These are phyloP conservation scores for Tetragonia tetragonoides DNA, from an alignment of 148 eudicot genomes.

Conservation along the genomic window DNA sequence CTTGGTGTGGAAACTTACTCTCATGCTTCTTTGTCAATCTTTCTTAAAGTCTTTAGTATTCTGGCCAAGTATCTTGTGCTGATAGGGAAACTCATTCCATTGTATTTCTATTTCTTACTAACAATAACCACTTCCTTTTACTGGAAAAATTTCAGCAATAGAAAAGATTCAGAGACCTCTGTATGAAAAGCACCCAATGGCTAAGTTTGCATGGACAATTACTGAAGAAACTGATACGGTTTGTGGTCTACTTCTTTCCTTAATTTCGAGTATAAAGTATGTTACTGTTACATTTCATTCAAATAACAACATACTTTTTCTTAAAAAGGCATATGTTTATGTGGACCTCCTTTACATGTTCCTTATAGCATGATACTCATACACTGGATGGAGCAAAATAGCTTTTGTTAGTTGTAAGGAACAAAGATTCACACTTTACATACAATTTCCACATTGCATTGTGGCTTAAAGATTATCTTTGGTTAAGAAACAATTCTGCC, in stretches of 20 bases:
- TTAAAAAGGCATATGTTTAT: not conserved
- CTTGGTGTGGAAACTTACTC: conserved; percentile 51
- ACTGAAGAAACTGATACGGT: conserved; percentile 88
- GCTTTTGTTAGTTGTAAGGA: not conserved
- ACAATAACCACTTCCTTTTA: conserved; percentile 8
- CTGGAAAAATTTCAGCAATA: conserved; percentile 47
- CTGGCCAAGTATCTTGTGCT: not conserved
- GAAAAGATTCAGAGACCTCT: conserved; percentile 75
- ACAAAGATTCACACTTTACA: not conserved
- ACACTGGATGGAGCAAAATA: not conserved
- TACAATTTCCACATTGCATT: not conserved
- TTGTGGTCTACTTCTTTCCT: conserved; percentile 20
- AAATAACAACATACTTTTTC: not conserved
- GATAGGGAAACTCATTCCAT: conserved; percentile 2
- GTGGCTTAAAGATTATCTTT: not conserved
- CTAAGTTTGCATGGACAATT: conserved; percentile 81
- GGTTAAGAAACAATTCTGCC: not conserved
- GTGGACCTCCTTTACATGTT: not conserved
- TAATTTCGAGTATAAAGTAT: not conserved
- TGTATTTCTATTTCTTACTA: not conserved
- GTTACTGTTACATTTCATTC: no score
- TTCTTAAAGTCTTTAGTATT: not conserved
- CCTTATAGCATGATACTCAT: not conserved
- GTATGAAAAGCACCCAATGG: conserved; percentile 87
- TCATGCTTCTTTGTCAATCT: not conserved